Evolutionary conservation across 2,329 filamentous ascomycete genomes (phyloP).

Genomic region (Xylaria sp.): DNA sequence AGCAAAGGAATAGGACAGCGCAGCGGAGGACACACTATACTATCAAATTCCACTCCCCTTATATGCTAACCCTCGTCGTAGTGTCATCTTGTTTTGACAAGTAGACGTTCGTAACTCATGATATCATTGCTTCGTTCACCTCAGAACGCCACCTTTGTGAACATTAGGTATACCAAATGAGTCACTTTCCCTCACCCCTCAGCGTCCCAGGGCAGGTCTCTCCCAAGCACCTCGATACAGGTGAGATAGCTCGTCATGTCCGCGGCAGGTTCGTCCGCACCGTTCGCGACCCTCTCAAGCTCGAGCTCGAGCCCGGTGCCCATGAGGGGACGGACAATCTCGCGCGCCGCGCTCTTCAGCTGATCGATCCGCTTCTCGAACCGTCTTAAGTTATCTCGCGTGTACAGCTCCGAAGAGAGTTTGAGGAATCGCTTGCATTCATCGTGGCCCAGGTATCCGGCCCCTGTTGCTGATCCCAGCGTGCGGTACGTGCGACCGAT

Average conservation of each 20-base stretch:
- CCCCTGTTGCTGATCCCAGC: conserved; percentile 70
- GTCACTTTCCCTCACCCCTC: conserved; percentile 39
- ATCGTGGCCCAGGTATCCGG: conserved; percentile 80
- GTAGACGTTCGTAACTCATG: conserved; percentile 27
- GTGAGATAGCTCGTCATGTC: conserved; percentile 49
- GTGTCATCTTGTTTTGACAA: conserved; percentile 29
- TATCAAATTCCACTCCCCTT: conserved; percentile 1
- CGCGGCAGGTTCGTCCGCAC: conserved; percentile 38
- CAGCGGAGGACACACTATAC: conserved; percentile 8
- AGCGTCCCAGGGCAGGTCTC: conserved; percentile 49
- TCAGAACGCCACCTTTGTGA: neutral
- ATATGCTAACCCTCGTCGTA: conserved; percentile 20
- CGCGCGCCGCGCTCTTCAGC: conserved; percentile 83
- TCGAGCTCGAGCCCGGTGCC: conserved; percentile 86
- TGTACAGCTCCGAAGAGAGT: conserved; percentile 82
- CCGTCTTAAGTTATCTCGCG: conserved; percentile 81
- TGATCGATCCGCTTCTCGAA: conserved; percentile 92
- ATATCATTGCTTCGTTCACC: conserved; percentile 3
- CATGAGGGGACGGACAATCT: conserved; percentile 87
- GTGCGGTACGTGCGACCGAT: conserved; percentile 80
- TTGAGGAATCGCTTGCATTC: conserved; percentile 93
- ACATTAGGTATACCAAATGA: neutral
- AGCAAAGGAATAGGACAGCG: neutral
- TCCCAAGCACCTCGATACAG: conserved; percentile 48
- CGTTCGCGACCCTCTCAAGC: conserved; percentile 55